Evolutionary conservation across 2,329 filamentous ascomycete species (phyloP), one percentile per base, ranked within the genome.

Genomic region (Cryoendolithus antarcticus): DNA sequence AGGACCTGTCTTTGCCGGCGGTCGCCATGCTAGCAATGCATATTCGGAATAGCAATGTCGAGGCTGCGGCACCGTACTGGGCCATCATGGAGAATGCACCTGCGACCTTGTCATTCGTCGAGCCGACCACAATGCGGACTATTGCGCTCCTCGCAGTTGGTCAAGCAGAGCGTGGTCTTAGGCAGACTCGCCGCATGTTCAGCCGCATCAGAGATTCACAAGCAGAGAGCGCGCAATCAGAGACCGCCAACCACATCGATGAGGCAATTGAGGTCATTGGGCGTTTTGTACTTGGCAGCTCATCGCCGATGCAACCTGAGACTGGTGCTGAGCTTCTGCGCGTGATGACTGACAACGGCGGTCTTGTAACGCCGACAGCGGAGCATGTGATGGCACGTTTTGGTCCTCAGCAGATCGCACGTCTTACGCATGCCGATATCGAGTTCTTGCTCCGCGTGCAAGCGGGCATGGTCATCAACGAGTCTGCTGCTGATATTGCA

Each of bases 71-170:
- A 47, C 72, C 78, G 47, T 89, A 86, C 64, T 95, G 89, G 86
- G 72, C 76, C 38, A 69, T 83, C 41, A 67, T 95, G 32, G 65
- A 69, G 39, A 76, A 72, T 46, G 72, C 67, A 30, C 71, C 77
- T 2, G 71, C 77, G 42, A 69, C 75, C 53, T 66, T 71, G 37
- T 71, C 77, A 28, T 80, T 93, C 60, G 82, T 94, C 46, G 86
- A 94, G 64, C 83, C 86, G 15, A 82, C 86, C 9, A 76, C 84
- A 41, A 94, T 95, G 86, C 94, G 89, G 54, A 77, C 83, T 9
- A 77, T 93, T 41, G 85, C 86, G 35, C 70, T 96, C 60, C 82
- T 96, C 56, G 82, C 84, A 39, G 85, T 83, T 46, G 86, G 86
- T 32, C 80, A 86, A 53, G 74, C 88, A 35, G 77, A 80, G n/a